Evolutionary conservation across 345 rosid genomes (phyloP).

Genomic region (Sonneratia caseolaris): DNA sequence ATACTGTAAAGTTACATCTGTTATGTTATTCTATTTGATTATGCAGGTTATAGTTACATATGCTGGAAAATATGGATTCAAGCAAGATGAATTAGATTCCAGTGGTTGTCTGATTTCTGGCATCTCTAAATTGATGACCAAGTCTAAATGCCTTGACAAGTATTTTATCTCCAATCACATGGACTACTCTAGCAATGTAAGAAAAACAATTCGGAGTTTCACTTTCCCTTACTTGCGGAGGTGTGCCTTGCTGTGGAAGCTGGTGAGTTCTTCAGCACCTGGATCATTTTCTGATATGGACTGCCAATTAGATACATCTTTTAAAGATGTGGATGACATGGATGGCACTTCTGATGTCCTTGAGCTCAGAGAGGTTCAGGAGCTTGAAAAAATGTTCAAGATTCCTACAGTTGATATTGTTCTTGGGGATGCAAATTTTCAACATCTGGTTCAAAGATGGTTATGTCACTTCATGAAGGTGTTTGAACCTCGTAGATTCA

Average conservation of each 20-base stretch:
- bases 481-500: slow-evolving; percentile 22
- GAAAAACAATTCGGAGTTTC: slow-evolving; percentile 43
- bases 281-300: slow-evolving; percentile 43
- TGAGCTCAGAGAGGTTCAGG: slow-evolving; percentile 52
- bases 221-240: slow-evolving; percentile 85
- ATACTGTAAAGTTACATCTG: slow-evolving; percentile 2
- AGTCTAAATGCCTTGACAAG: slow-evolving; percentile 30
- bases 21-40: slow-evolving; percentile 20
- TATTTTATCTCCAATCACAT: slow-evolving; percentile 42
- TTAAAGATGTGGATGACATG: slow-evolving; percentile 2
- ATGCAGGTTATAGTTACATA: slow-evolving; percentile 62
- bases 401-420: slow-evolving; percentile 54
- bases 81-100: slow-evolving; percentile 20
- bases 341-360: not conserved
- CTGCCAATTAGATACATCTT: slow-evolving; percentile 23
- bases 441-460: slow-evolving; percentile 50
- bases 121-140: slow-evolving; percentile 39
- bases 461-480: slow-evolving; percentile 48
- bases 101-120: slow-evolving; percentile 43
- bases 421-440: slow-evolving; percentile 40
- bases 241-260: slow-evolving; percentile 83
- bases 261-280: slow-evolving; percentile 43
- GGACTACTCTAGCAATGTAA: slow-evolving; percentile 38
- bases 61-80: slow-evolving; percentile 25
- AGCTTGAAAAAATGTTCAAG: slow-evolving; percentile 66